Evolutionary conservation across 164 flowering plant species (phyloP).

Genomic region (Vitis rupestris): DNA sequence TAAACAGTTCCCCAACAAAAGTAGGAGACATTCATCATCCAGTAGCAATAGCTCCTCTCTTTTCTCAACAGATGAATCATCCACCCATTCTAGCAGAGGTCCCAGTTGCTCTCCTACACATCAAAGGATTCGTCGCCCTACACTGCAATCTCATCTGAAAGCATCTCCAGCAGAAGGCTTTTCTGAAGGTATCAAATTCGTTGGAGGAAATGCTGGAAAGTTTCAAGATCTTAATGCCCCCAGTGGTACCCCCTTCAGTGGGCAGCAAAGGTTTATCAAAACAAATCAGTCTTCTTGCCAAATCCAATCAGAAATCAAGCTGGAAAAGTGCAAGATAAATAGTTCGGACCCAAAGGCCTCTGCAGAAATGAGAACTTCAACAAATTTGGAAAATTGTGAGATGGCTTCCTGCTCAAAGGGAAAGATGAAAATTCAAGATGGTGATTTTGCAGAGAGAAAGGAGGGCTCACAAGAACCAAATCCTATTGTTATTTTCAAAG

Average conservation of each 20-base stretch:
- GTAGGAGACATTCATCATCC: conserved; percentile 33
- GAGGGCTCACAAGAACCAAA: conserved; percentile 4
- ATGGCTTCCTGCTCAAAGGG: conserved; percentile 7
- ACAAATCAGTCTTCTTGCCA: conserved; percentile 8
- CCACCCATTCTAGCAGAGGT: conserved; percentile 35
- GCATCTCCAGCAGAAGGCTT: conserved; percentile 19
- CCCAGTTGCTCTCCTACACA: conserved; percentile 36
- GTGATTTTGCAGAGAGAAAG: conserved; percentile 9
- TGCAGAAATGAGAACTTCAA: not conserved
- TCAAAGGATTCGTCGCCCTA: conserved; percentile 19
- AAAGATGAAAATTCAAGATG: conserved; percentile 12
- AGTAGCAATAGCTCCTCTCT: conserved; percentile 30
- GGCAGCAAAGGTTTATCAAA: conserved; percentile 12
- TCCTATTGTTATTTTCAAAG: conserved; percentile 3
- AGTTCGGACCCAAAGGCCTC: conserved; percentile 7
- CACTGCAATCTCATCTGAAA: conserved; percentile 29
- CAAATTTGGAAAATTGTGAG: conserved; percentile 8
- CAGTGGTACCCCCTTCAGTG: conserved; percentile 6
- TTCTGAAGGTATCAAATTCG: conserved; percentile 10
- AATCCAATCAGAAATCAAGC: conserved; percentile 5
- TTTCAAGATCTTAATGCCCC: conserved; percentile 14
- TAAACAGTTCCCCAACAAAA: conserved; percentile 19
- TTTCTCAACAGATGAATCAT: conserved; percentile 39
- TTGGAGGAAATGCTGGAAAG: conserved; percentile 13
- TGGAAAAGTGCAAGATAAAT: conserved; percentile 11